Percentiles rank a stretch among this genome's conserved stretches.
Evolutionary conservation across 768 basidiomycete genomes (phyloP).

Genomic region (Leccinum rimulosum): DNA sequence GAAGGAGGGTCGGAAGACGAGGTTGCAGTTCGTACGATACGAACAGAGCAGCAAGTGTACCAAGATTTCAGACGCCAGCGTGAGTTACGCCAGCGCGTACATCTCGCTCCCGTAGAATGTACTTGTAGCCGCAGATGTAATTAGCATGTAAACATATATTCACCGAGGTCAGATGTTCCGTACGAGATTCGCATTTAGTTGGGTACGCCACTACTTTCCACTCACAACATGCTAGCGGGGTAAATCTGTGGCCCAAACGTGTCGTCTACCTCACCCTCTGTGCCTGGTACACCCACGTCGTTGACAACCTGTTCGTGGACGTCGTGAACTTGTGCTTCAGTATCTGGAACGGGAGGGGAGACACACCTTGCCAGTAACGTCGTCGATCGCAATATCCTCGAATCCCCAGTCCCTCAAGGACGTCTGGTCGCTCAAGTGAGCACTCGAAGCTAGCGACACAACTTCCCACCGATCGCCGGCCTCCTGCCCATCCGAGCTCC

Average conservation of each 20-base stretch:
- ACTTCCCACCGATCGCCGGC: conserved; percentile 44
- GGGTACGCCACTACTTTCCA: neutral
- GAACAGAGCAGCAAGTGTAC: conserved; percentile 85
- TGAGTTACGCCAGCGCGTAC: conserved; percentile 95
- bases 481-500: conserved; percentile 30
- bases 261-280: conserved; percentile 56
- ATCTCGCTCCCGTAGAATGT: conserved; percentile 45
- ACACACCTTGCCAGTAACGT: conserved; percentile 55
- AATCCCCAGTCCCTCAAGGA: conserved; percentile 77
- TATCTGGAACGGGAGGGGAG: neutral
- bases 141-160: conserved; percentile 1
- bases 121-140: neutral
- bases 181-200: neutral
- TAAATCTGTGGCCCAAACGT: conserved; percentile 51
- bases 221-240: conserved; percentile 18
- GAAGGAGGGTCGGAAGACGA: conserved; percentile 32
- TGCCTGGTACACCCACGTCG: conserved; percentile 64
- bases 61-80: conserved; percentile 76
- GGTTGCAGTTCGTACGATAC: conserved; percentile 84
- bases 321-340: conserved; percentile 1
- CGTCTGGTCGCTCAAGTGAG: conserved; percentile 54
- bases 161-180: neutral
- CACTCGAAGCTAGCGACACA: conserved; percentile 49
- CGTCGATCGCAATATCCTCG: conserved; percentile 57
- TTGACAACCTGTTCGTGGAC: conserved; percentile 53